phyloP scores from a whole-genome alignment of 164 flowering plant species.

The Paratinospora sagittata region DNA sequence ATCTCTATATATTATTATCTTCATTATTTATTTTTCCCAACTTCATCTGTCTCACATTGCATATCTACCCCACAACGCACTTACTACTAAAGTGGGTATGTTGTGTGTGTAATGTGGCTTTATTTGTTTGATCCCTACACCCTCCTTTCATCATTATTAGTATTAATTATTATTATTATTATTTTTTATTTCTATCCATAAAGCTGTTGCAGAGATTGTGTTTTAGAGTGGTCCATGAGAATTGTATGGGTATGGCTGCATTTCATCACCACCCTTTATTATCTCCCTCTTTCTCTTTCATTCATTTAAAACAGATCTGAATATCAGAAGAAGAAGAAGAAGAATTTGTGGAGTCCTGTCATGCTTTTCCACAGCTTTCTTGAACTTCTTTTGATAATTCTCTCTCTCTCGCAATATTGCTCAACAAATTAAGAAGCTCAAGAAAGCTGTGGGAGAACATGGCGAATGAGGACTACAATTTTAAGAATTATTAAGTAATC shows the following conservation, averaged over 20 bases:
- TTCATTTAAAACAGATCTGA: slow-evolving; percentile 9
- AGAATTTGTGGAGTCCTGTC: slow-evolving; percentile 31
- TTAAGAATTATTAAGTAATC: not conserved
- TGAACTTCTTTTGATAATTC: slow-evolving; percentile 40
- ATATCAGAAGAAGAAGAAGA: not conserved
- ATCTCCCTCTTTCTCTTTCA: slow-evolving; percentile 3
- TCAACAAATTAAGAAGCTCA: slow-evolving; percentile 23
- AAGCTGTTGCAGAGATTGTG: slow-evolving; percentile 13
- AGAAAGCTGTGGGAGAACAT: slow-evolving; percentile 49
- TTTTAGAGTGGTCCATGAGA: slow-evolving; percentile 19
- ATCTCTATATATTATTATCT: not conserved
- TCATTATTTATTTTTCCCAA: slow-evolving; percentile 2
- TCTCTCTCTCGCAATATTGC: slow-evolving; percentile 28
- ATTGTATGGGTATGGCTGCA: slow-evolving; percentile 10
- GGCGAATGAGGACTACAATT: slow-evolving; percentile 27
- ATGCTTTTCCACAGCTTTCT: slow-evolving; percentile 92
- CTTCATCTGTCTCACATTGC: slow-evolving; percentile 9
- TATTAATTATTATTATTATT: slow-evolving; percentile 4
- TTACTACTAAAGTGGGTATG: slow-evolving; percentile 8
- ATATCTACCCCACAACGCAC: slow-evolving; percentile 19
- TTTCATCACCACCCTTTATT: not conserved
- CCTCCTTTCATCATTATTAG: too few relatives aligned
- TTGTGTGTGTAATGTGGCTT: slow-evolving; percentile 1
- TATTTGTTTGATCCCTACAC: not conserved
- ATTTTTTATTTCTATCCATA: slow-evolving; percentile 12